Evolutionary conservation across 2,329 filamentous ascomycete species (phyloP).

Genomic region (Hypoxylon sp.): DNA sequence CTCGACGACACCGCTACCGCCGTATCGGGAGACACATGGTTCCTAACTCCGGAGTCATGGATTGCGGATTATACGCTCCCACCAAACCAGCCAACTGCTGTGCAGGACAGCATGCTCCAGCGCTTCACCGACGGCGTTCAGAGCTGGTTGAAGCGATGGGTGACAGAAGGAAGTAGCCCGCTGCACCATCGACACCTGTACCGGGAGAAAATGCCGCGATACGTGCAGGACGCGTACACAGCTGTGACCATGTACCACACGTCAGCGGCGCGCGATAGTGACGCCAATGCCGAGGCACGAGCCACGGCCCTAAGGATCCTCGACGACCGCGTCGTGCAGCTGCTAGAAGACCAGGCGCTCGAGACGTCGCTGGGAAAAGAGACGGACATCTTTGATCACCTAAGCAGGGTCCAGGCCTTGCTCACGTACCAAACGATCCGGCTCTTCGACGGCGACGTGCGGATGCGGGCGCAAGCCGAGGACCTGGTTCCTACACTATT

Average conservation of each 20-base stretch:
- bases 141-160: slow-evolving; percentile 47
- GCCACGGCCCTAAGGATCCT: slow-evolving; percentile 41
- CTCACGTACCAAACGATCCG: slow-evolving; percentile 54
- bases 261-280: slow-evolving; percentile 6
- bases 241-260: slow-evolving; percentile 43
- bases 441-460: slow-evolving; percentile 54
- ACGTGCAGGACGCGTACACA: slow-evolving; percentile 49
- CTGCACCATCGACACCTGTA: slow-evolving; percentile 48
- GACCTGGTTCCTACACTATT: slow-evolving; percentile 50
- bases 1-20: neutral
- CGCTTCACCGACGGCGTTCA: slow-evolving; percentile 47
- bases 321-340: slow-evolving; percentile 46
- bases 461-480: slow-evolving; percentile 53
- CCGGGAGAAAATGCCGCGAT: slow-evolving; percentile 45
- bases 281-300: slow-evolving; percentile 32
- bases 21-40: slow-evolving; percentile 33
- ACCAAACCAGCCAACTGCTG: slow-evolving; percentile 9
- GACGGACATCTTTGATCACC: slow-evolving; percentile 40
- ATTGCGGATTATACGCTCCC: slow-evolving; percentile 39
- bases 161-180: slow-evolving; percentile 42
- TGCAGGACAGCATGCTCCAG: slow-evolving; percentile 42
- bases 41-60: slow-evolving; percentile 43
- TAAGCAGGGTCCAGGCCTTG: slow-evolving; percentile 47
- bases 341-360: slow-evolving; percentile 45
- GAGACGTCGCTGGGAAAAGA: slow-evolving; percentile 28